These are phyloP conservation scores for Furcasterigmium furcatum DNA, from an alignment of 2,329 filamentous ascomycete genomes.

Conservation along the genomic window DNA sequence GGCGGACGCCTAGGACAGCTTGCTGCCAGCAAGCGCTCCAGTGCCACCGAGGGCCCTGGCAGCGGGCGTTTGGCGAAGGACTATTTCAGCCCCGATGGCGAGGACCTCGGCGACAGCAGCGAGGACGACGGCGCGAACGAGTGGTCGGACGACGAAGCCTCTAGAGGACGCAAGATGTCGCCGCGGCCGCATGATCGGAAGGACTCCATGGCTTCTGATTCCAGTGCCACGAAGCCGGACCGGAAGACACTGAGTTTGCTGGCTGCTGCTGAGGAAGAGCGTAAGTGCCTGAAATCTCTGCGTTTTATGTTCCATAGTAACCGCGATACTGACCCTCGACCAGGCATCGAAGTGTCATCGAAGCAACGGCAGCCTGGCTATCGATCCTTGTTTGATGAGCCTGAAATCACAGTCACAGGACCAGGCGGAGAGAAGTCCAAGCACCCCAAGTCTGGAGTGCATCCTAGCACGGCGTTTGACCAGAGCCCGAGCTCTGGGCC, in stretches of 20 bases:
- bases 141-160: constrained; percentile 65
- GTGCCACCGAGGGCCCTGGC: constrained; percentile 32
- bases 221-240: constrained; percentile 29
- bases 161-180: constrained; percentile 55
- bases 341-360: constrained; percentile 43
- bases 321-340: not conserved
- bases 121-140: constrained; percentile 63
- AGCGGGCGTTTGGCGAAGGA: constrained; percentile 65
- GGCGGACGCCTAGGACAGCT: constrained; percentile 61
- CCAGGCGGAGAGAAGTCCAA: constrained; percentile 60
- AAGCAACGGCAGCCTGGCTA: constrained; percentile 51
- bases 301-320: not conserved
- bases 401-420: constrained; percentile 61
- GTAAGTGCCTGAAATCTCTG: constrained; percentile 45
- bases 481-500: constrained; percentile 53
- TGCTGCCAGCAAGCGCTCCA: constrained; percentile 50
- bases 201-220: constrained; percentile 26
- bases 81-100: constrained; percentile 62
- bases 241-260: constrained; percentile 58
- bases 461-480: constrained; percentile 85
- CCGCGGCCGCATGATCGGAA: constrained; percentile 42
- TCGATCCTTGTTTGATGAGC: constrained; percentile 62
- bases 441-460: constrained; percentile 56
- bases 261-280: constrained; percentile 74
- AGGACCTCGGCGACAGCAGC: constrained; percentile 64